Percentiles rank a stretch among this genome's conserved stretches.
Conservation (phyloP, 768 basidiomycete genomes). For the Melanogaster broomeanus region DNA sequence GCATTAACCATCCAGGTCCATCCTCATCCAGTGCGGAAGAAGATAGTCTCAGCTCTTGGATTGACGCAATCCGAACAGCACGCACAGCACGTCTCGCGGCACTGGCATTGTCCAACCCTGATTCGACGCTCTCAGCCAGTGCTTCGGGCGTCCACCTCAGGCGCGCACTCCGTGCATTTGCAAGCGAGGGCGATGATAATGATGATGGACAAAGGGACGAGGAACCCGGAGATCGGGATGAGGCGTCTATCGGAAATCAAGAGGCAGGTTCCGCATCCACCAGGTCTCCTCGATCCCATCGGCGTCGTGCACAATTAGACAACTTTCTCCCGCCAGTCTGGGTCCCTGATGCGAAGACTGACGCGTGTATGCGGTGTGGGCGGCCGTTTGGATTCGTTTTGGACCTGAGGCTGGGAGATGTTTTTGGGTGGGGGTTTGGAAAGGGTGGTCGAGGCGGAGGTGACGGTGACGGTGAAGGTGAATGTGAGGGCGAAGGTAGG, state of each 20-base stretch:
- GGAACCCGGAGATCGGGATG: slow-evolving; percentile 43
- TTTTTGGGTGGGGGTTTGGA: slow-evolving; percentile 28
- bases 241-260: background rate
- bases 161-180: slow-evolving; percentile 73
- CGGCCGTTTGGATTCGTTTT: slow-evolving; percentile 60
- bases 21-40: background rate
- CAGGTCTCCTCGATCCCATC: slow-evolving; percentile 1
- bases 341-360: slow-evolving; percentile 87
- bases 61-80: slow-evolving; percentile 62
- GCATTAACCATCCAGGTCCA: background rate
- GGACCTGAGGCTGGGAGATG: slow-evolving; percentile 24
- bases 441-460: slow-evolving; percentile 40
- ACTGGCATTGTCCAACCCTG: slow-evolving; percentile 69
- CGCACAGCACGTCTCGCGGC: slow-evolving; percentile 72
- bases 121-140: slow-evolving; percentile 82
- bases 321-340: slow-evolving; percentile 89
- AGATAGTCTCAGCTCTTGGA: slow-evolving; percentile 57
- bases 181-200: slow-evolving; percentile 34
- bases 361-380: slow-evolving; percentile 83
- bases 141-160: slow-evolving; percentile 75
- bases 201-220: slow-evolving; percentile 48
- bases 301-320: slow-evolving; percentile 29
- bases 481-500: too few species aligned
- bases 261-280: background rate
- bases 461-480: too few species aligned